Base-by-base conservation (phyloP, 2,329 filamentous ascomycete genomes). In the Fusarium gaditjirri region DNA sequence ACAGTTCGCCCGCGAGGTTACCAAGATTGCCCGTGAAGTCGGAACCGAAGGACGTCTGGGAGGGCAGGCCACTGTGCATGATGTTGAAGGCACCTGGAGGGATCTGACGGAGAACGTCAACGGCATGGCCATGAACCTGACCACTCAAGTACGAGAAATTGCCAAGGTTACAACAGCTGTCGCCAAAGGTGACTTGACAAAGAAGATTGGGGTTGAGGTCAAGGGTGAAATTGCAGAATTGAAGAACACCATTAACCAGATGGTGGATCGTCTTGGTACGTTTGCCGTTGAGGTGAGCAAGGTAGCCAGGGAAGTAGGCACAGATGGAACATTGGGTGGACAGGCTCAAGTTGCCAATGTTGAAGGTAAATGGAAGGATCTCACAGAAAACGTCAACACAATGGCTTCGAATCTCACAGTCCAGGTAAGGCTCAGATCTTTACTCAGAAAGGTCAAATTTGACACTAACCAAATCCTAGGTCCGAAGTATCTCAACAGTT, bases 231-330 rank as follows among this genome's bases (percentile, higher is more conserved):
- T 99, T 76, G 84, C 97, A 57, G 94, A 97, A 80, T 86, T 99
- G 70, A 99, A 99, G 84, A 94, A 95, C 78, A 99, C 95, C 12
- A 98, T 98, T 85, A 98, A 98, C 82, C 97, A 93, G 79, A 98
- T 98, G 95, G 96, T 98, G 80, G 95, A 98, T 82, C 94, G 97
- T 77, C 87, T 98, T 47, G 94, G 97, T 76, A 95, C 95, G 49
- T 98, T 98, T 80, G 95, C 95, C 63, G 96, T 96, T 75, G 95
- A 98, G 81, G 95, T 98, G 80, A 98, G 95, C 81, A 95, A 96
- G 81, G 91, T 98, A 73, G 95, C 95, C 53, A 92, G 94, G 80
- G 95, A 98, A 83, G 95, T 98, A 85, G 95, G 95, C 76, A 98
- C 95, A 5, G 95, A 98, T 81, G 95, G 95, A 74, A 95, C 94